Base-by-base conservation (phyloP, 2,329 filamentous ascomycete genomes). In the Aspergillus udagawae region DNA sequence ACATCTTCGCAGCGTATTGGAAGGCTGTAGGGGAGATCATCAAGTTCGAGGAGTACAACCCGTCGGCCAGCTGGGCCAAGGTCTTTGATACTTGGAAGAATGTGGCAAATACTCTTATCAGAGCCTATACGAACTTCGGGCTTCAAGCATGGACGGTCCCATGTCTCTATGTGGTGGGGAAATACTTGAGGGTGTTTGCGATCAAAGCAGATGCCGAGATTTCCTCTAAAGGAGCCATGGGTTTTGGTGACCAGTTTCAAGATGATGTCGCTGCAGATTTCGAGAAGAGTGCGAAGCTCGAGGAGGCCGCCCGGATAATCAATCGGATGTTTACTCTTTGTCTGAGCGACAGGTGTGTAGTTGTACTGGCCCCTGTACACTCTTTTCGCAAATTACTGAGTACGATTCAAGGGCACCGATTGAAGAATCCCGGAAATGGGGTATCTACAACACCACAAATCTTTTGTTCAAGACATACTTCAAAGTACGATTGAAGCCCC, bases 381-480 rank as follows among this genome's bases (percentile, higher is more conserved):
- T 49, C 10, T 50, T 1, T 23, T 53, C 28, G 41, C 20, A 29
- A 27, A 21, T 32, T 54, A 27, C 61, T 67, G 42, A 66, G 35
- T 21, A 35, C 21, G 32, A 55, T 54, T 67, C 12, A 47, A 93
- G 91, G 74, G 89, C 90, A 59, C 86, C 89, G 14, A 79, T 97
- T 48, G 86, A 92, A 68, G 89, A 96, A 67, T 97, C 93, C 8
- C 86, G 94, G 54, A 99, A 97, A 83, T 99, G 94, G 94, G 95
- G 91, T 6, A 90, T 96, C 50, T 99, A 99, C 78, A 92, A 92
- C 73, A 88, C 93, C 63, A 91, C 92, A 69, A 97, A 96, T 70
- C 83, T 99, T 7, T 81, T 97, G 14, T 99, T 99, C 84, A 97
- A 97, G 77, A 97, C 92, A 1, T 97, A 97, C 74, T 99, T 99